A percentile compares a stretch with the other conserved stretches of the same genome.
These are phyloP conservation scores for Oryza brachyantha DNA, from an alignment of 176 grass and related monocot species.

Conservation along the genomic window DNA sequence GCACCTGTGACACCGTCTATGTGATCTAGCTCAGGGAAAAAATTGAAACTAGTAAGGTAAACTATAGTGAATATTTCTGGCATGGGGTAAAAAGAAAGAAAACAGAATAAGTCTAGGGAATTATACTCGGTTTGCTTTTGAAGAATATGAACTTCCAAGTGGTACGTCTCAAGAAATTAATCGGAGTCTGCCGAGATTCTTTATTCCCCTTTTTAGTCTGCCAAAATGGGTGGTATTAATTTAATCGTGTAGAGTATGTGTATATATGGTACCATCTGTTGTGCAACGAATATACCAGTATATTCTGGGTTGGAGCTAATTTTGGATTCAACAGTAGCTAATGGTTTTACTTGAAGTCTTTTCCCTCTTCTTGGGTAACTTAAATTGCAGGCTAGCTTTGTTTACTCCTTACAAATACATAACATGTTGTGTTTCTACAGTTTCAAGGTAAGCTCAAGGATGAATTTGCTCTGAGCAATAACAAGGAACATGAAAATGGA, in stretches of 20 bases:
- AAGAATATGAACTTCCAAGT: neutral
- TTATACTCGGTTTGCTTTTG: neutral
- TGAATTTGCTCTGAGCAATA: slow-evolving; percentile 48
- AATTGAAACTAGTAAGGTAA: neutral
- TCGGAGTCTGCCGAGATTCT: neutral
- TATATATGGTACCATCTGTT: neutral
- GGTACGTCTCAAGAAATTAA: neutral
- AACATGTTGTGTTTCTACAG: slow-evolving; percentile 39
- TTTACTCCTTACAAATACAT: neutral
- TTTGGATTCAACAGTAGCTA: slow-evolving; percentile 5
- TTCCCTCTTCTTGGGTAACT: slow-evolving; percentile 1
- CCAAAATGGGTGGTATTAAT: neutral
- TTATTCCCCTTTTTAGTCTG: neutral
- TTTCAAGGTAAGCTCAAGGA: slow-evolving; percentile 55
- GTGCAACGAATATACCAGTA: neutral
- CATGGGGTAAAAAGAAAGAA: neutral
- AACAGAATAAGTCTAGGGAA: neutral
- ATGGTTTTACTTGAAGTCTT: neutral
- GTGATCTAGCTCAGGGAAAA: neutral
- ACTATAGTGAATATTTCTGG: neutral
- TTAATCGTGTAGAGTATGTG: neutral
- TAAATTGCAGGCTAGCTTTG: neutral
- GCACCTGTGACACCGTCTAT: neutral
- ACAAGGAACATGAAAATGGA: slow-evolving; percentile 30
- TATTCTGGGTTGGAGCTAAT: slow-evolving; percentile 1